Evolutionary conservation across 129 eudicot genomes (phyloP), one percentile per base, ranked within the genome.

Genomic region (Chrysanthemum seticuspe): DNA sequence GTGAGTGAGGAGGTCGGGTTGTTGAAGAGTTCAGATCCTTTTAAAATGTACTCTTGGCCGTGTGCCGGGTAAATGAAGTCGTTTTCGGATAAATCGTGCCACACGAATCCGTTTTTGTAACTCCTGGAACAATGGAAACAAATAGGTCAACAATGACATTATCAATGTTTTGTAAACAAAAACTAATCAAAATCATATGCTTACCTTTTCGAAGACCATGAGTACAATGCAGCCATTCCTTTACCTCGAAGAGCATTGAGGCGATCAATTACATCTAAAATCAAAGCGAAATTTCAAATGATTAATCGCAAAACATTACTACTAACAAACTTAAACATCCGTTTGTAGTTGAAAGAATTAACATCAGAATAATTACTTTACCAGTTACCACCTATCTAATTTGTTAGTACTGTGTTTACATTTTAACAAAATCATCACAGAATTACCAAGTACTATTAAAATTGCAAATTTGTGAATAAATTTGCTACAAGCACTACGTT

Each of bases 121-220:
- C 97, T 85, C 95, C 98, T 93, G 72, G 18, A 60, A 7, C 47
- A 65, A 40, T 44, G 27, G 19, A 78, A 55, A 55, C 29, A 12
- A 78, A 62, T 59, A 4, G 36, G 62, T 61, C 14, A 47, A 7
- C 10, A 40, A 6, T 6, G 2, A 40, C 47, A 4, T 40, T 40
- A 40, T 7, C 47, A 40, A 40, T 40, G 47, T 40, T 40, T 40
- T 40, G 10, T 7, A 40, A 40, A 40, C 10, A 40, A 40, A 36
- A 40, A 40, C 47, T 40, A 40, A 40, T 55, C 2, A 69, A 13
- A 47, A 31, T 44, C 27, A 21, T 29, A 16, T 29, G 36, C 70
- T 53, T 68, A 89, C 96, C 97, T 62, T 81, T 92, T 92, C 56
- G 89, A 85, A 29, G 97, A 89, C 97, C 97, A 92, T 3, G 97